These are phyloP conservation scores for Chloris gayana DNA, from an alignment of 176 grass and related monocot genomes.

Conservation along the genomic window DNA sequence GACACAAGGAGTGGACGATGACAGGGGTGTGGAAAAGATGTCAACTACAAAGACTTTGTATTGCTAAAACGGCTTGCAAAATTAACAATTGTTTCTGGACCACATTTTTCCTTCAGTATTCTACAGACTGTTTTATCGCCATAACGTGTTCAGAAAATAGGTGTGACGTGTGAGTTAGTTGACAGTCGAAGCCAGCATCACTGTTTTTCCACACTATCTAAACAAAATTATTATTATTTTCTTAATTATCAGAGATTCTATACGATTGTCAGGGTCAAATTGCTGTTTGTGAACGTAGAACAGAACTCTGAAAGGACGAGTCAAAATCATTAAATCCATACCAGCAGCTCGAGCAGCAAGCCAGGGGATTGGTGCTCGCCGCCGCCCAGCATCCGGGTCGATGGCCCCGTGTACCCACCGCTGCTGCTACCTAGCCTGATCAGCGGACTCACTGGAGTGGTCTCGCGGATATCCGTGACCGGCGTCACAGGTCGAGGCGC, in stretches of 20 bases:
- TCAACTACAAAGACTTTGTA: not conserved
- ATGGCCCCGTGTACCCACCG: not conserved
- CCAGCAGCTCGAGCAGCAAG: constrained; percentile 27
- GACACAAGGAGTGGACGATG: not conserved
- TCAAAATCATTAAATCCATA: not conserved
- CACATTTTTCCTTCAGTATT: not conserved
- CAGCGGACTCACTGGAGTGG: constrained; percentile 24
- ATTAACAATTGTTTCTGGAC: not conserved
- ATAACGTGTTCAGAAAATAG: not conserved
- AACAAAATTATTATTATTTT: too few species aligned
- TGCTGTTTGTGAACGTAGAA: not conserved
- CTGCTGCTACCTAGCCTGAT: not conserved
- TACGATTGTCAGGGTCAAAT: too few species aligned
- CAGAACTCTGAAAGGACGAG: not conserved
- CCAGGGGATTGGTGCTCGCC: not conserved
- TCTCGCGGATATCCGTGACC: constrained; percentile 4
- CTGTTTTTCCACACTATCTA: not conserved
- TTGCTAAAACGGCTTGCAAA: not conserved
- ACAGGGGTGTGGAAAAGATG: not conserved
- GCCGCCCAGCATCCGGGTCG: not conserved
- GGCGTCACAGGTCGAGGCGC: not conserved
- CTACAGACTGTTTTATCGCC: not conserved
- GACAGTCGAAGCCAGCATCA: not conserved
- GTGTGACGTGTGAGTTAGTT: not conserved
- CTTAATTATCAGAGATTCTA: too few species aligned